Evolutionary conservation across 192 early-diverging fungal species (phyloP).

Genomic region (Ambispora gerdemannii): DNA sequence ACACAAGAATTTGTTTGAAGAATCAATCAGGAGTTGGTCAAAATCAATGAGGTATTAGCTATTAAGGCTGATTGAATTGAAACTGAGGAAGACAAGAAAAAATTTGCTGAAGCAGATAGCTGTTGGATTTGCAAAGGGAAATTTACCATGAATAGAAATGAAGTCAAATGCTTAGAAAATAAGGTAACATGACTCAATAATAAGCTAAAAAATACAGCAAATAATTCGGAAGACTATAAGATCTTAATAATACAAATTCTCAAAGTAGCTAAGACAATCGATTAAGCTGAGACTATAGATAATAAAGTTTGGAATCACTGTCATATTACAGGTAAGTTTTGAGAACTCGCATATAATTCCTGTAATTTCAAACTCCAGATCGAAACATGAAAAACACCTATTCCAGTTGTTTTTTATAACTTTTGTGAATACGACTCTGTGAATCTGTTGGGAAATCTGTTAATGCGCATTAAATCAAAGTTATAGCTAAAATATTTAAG

Average conservation of each 20-base stretch:
- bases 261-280: too few relatives aligned
- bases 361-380: slow-evolving; percentile 15
- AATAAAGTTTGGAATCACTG: slow-evolving; percentile 17
- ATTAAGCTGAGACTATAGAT: too few relatives aligned
- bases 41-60: slow-evolving; percentile 3
- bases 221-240: too few relatives aligned
- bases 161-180: too few relatives aligned
- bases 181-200: too few relatives aligned
- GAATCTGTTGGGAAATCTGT: slow-evolving; percentile 3
- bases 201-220: too few relatives aligned
- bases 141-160: background rate
- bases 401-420: slow-evolving; percentile 10
- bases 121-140: slow-evolving; percentile 13
- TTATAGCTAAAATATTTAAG: slow-evolving; percentile 9
- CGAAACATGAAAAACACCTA: background rate
- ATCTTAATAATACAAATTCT: too few relatives aligned
- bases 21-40: background rate
- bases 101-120: slow-evolving; percentile 1
- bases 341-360: background rate
- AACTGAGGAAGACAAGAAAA: slow-evolving; percentile 4
- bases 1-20: slow-evolving; percentile 8
- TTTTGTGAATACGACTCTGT: slow-evolving; percentile 9
- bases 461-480: slow-evolving; percentile 4
- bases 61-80: slow-evolving; percentile 1
- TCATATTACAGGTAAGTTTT: slow-evolving; percentile 14